Base-by-base conservation (phyloP, 148 eudicot species). In the Cornus controversa region DNA sequence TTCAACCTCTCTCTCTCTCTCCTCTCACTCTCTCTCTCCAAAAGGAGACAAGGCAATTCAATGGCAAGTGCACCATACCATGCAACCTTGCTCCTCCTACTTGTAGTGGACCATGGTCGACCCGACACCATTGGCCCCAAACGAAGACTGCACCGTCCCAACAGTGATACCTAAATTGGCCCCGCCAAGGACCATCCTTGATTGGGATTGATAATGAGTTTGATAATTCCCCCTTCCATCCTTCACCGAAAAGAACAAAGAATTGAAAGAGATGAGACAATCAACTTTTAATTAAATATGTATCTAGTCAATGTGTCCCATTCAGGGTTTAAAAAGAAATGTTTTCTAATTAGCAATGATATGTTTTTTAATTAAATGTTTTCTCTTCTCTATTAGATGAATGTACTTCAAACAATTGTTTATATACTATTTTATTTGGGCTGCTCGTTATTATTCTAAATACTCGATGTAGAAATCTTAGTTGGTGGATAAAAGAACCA, bases 101-200 rank as follows among this genome's bases (percentile, higher is more conserved):
- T 3, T 60, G 0, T 2, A 22, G 75, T 53, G 75, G 75, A 72
- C 40, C 72, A 20, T n/a, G 64, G 25, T 18, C 25, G 57, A 50
- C 47, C 72, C 6, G 47, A n/a, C 36, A 40, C 29, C 75, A 53
- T 53, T 53, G 75, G 75, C 40, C 23, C 31, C 60, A 71, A 24
- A 54, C 36, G 15, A 45, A 27, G 16, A n/a, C 11, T 10, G 14
- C 60, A 25, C 73, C 73, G 34, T 16, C 60, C 8, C 22, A 23
- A 11, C 6, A 20, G 66, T 62, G 11, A 7, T 45, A 10, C 57
- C 57, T 13, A 50, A 13, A 50, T 16, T 10, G 57, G 57, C 57
- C 57, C 57, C 16, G 18, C 57, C 20, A 13, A 2, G 18, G 57
- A 50, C 57, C 64, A 60, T 60, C 8, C 64, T 60, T 60, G 64